Base-by-base conservation (phyloP, 164 flowering plant genomes). In the Piper betle region DNA sequence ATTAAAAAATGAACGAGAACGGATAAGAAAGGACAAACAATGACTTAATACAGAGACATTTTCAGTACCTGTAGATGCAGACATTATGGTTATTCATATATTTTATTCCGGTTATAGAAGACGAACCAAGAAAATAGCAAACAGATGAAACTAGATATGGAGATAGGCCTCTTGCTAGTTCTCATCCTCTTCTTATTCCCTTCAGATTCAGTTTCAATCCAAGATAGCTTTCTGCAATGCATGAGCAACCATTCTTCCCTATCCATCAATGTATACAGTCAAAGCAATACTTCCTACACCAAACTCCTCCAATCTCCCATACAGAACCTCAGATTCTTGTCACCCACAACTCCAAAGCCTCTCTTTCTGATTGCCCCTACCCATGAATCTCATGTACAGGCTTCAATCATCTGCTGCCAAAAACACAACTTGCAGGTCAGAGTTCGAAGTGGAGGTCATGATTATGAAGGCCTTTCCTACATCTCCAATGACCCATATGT, bases 391-490 rank as follows among this genome's bases (percentile, higher is more conserved):
- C 63, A 76, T 7, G 53, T 73, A 62, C 72, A 68, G 39, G 64
- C 72, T 7, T 67, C 74, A 37, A 33, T 73, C 10, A 12, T 63
- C 8, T 76, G 79, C 46, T 33, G 68, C 20, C 65, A 61, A 25
- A 12, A 68, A 13, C 17, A 25, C 10, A 53, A 62, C 5, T 0
- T 73, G 43, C 72, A 65, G 17, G 37, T 57, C 40, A 63, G 71
- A 39, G 33, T 69, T 41, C 58, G 64, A 38, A 71, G 79, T 43
- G 77, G 75, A 0, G 79, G 79, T 4, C 79, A 76, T 52, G 74
- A 70, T 60, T 75, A 70, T 42, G 80, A 76, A 40, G 75, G 75
- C 17, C 69, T 66, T 0, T 77, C 80, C 2, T 77, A 60, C 20
- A 16, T 62, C 12, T 46, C 68, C 2, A 3, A 41, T 8, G 39